These are phyloP conservation scores for Suillus fuscotomentosus DNA, from an alignment of 768 basidiomycete species.

Conservation along the genomic window DNA sequence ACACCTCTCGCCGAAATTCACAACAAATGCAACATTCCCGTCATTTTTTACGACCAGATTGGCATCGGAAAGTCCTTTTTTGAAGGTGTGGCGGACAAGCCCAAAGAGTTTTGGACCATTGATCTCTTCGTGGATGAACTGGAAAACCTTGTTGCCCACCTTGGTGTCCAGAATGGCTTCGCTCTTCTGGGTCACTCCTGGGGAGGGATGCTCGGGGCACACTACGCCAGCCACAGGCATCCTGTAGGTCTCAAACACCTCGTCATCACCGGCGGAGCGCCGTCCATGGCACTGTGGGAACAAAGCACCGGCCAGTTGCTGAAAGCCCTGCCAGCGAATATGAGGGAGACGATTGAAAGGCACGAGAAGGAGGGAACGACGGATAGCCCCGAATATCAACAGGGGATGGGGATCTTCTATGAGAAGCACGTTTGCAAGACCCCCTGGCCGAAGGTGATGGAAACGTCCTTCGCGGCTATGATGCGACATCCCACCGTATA, in stretches of 20 bases:
- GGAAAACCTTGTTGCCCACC: slow-evolving; percentile 38
- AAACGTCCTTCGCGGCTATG: slow-evolving; percentile 15
- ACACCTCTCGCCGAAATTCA: slow-evolving; percentile 30
- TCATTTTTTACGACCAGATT: slow-evolving; percentile 47
- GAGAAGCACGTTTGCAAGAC: slow-evolving; percentile 29
- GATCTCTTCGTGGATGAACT: slow-evolving; percentile 52
- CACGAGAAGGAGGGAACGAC: slow-evolving; percentile 27
- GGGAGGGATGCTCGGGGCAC: slow-evolving; percentile 45
- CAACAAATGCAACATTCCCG: slow-evolving; percentile 22
- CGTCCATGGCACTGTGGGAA: slow-evolving; percentile 22
- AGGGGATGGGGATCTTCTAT: slow-evolving; percentile 19
- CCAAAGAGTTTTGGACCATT: slow-evolving; percentile 36
- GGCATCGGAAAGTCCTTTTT: slow-evolving; percentile 40
- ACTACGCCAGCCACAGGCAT: slow-evolving; percentile 29
- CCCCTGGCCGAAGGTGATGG: slow-evolving; percentile 28
- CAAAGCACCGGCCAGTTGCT: slow-evolving; percentile 16
- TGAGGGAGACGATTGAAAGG: slow-evolving; percentile 16
- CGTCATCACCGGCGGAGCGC: slow-evolving; percentile 25
- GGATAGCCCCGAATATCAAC: slow-evolving; percentile 24
- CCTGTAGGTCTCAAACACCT: slow-evolving; percentile 34
- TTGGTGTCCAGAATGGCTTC: slow-evolving; percentile 39
- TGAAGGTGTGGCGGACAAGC: slow-evolving; percentile 28
- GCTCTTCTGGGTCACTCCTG: slow-evolving; percentile 49
- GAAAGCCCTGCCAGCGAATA: slow-evolving; percentile 18
- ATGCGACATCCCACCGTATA: slow-evolving; percentile 15